Evolutionary conservation across 1,139 yeast species (phyloP).

Genomic region (Protomyces inundatus): DNA sequence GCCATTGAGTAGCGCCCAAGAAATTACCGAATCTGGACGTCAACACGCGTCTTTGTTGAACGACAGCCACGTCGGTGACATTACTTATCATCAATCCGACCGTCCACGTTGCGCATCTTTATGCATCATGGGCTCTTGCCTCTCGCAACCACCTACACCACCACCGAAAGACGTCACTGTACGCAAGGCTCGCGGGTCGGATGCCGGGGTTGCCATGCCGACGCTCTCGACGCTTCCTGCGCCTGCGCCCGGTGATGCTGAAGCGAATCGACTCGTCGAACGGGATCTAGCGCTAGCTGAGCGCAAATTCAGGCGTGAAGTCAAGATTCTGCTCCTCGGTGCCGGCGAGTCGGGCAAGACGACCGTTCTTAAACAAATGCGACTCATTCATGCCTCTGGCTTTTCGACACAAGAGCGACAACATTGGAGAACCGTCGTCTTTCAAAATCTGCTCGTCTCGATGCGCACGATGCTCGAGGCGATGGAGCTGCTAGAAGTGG

Average conservation of each 20-base stretch:
- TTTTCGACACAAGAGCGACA: conserved; percentile 71
- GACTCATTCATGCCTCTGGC: conserved; percentile 77
- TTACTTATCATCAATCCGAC: too few relatives aligned
- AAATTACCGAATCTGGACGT: neutral
- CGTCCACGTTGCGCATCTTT: too few relatives aligned
- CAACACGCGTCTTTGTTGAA: neutral
- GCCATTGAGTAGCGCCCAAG: conserved; percentile 1
- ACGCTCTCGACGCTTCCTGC: neutral
- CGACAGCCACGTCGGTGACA: too few relatives aligned
- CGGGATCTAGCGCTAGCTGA: conserved; percentile 54
- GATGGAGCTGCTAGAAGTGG: conserved; percentile 30
- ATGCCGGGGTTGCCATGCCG: neutral
- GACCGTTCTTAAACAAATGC: conserved; percentile 90
- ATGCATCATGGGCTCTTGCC: neutral
- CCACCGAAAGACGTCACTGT: neutral
- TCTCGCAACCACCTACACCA: neutral
- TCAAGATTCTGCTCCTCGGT: conserved; percentile 33
- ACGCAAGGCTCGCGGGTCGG: neutral
- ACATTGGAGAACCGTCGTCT: conserved; percentile 79
- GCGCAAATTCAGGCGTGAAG: conserved; percentile 31
- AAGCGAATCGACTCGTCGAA: conserved; percentile 49
- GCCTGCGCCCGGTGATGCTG: conserved; percentile 7
- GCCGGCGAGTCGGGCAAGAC: conserved; percentile 97
- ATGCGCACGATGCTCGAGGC: conserved; percentile 70
- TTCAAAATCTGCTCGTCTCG: conserved; percentile 86